Conservation (phyloP, 2,329 filamentous ascomycete genomes). For the Exophiala bonariae region DNA sequence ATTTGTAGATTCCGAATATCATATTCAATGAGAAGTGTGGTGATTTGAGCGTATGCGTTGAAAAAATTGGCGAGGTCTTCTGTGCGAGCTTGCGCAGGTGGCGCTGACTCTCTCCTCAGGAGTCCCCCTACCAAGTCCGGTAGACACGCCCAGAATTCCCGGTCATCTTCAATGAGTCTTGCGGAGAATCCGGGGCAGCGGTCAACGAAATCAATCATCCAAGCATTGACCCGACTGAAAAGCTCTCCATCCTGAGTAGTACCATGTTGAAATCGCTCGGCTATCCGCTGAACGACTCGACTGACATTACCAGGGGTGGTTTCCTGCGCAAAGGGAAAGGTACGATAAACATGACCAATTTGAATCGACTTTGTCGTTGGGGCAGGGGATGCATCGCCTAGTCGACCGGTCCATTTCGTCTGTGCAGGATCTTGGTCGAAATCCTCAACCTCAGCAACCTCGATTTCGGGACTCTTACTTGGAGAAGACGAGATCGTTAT, state of each 20-base stretch:
- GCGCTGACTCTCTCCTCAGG: slow-evolving; percentile 35
- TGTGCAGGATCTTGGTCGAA: slow-evolving; percentile 47
- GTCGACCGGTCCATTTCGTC: slow-evolving; percentile 43
- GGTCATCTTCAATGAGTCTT: slow-evolving; percentile 39
- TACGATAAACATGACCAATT: slow-evolving; percentile 20
- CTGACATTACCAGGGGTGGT: slow-evolving; percentile 18
- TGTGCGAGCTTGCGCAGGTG: slow-evolving; percentile 16
- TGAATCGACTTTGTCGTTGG: slow-evolving; percentile 8
- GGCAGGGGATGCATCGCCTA: slow-evolving; percentile 29
- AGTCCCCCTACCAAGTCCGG: slow-evolving; percentile 41
- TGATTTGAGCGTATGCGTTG: slow-evolving; percentile 39
- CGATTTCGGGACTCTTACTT: slow-evolving; percentile 47
- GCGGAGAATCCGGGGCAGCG: slow-evolving; percentile 36
- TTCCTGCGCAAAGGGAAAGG: slow-evolving; percentile 21
- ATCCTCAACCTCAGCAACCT: slow-evolving; percentile 51
- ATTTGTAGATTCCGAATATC: slow-evolving; percentile 38
- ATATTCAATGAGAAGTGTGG: slow-evolving; percentile 41
- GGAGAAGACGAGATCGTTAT: slow-evolving; percentile 47
- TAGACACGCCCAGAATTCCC: slow-evolving; percentile 47
- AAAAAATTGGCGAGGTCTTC: slow-evolving; percentile 43
- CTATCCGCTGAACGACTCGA: slow-evolving; percentile 15
- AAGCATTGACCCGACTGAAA: slow-evolving; percentile 40
- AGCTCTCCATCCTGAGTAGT: slow-evolving; percentile 25
- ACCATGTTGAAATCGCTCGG: slow-evolving; percentile 17
- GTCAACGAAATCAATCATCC: slow-evolving; percentile 41